Conservation (phyloP, 129 eudicot genomes). For the Smallanthus sonchifolius region DNA sequence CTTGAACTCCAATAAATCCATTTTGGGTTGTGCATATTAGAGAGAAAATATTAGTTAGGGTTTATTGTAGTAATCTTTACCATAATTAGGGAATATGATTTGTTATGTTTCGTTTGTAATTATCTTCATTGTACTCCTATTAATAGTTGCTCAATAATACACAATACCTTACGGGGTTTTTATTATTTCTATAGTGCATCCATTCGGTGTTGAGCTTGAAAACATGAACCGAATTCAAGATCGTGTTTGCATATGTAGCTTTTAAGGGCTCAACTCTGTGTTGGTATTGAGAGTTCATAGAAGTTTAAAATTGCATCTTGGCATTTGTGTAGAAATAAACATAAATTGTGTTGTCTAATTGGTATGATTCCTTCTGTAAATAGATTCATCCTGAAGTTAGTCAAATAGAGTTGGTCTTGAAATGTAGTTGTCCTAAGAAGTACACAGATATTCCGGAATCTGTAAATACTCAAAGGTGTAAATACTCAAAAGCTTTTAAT, state of each 20-base stretch:
- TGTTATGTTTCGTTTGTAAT: no score
- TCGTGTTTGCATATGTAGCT: background rate
- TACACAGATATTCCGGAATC: background rate
- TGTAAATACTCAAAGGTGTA: background rate
- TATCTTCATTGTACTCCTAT: no score
- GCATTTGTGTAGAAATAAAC: background rate
- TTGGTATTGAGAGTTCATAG: background rate
- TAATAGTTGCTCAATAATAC: no score
- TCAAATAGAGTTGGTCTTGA: background rate
- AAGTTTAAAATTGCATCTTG: background rate
- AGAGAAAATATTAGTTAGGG: no score
- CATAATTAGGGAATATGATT: no score
- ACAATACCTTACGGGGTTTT: no score
- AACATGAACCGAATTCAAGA: background rate
- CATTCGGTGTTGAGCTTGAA: background rate
- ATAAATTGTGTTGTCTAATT: background rate
- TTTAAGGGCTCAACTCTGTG: background rate
- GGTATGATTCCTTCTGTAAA: background rate
- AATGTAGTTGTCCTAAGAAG: background rate
- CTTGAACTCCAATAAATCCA: background rate
- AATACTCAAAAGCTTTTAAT: background rate
- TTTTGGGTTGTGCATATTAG: background rate
- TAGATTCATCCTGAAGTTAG: background rate
- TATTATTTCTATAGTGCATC: no score
- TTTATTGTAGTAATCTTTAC: no score